phyloP scores from a whole-genome alignment of 2,329 filamentous ascomycete genomes.

The Botrytis cinerea region DNA sequence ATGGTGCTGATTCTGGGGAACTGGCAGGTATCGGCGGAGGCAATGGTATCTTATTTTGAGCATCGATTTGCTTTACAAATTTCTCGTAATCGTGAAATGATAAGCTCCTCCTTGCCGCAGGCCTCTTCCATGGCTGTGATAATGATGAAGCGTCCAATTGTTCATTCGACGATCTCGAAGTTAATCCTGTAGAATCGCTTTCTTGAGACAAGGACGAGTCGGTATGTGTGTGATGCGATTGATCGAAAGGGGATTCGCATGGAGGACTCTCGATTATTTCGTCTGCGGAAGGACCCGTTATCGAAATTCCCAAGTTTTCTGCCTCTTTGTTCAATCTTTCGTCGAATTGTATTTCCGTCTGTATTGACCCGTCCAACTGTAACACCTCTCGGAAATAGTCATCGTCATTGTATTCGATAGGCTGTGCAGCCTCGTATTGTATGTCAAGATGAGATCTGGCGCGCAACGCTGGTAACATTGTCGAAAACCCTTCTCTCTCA shows the following conservation, averaged over 20 bases:
- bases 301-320: constrained; percentile 37
- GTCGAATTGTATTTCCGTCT: constrained; percentile 37
- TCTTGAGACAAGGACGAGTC: constrained; percentile 36
- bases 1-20: constrained; percentile 35
- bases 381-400: constrained; percentile 40
- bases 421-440: constrained; percentile 20
- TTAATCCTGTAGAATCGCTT: constrained; percentile 37
- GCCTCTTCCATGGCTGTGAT: constrained; percentile 28
- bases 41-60: constrained; percentile 26
- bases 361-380: constrained; percentile 32
- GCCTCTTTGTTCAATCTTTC: constrained; percentile 35
- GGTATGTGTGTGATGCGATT: constrained; percentile 35
- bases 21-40: constrained; percentile 23
- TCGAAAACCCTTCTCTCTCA: constrained; percentile 14
- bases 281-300: constrained; percentile 29
- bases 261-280: constrained; percentile 28
- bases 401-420: constrained; percentile 34
- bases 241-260: constrained; percentile 35
- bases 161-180: constrained; percentile 37
- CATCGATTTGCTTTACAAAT: constrained; percentile 35
- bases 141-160: constrained; percentile 12
- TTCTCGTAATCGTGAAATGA: constrained; percentile 41
- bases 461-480: constrained; percentile 24
- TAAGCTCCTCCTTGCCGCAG: constrained; percentile 31
- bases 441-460: constrained; percentile 24